A percentile compares a stretch with the other conserved stretches of the same genome.
Conservation (phyloP, 1,284 basidiomycete species). For the Leccinum subfulvum region DNA sequence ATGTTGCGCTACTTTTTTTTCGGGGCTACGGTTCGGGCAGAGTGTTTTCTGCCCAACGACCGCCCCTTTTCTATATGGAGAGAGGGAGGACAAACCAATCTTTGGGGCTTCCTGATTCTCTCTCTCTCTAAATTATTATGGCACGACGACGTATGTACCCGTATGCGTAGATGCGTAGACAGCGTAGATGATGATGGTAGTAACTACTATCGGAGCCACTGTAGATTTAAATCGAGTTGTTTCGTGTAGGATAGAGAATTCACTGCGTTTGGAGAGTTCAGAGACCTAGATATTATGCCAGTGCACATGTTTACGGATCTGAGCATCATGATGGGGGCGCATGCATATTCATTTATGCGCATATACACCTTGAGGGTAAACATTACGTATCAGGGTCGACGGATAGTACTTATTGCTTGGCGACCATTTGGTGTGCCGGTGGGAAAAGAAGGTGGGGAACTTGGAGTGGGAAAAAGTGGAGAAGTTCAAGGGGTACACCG, state of each 20-base stretch:
- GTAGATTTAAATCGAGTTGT: not conserved
- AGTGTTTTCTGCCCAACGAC: not conserved
- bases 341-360: no score
- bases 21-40: not conserved
- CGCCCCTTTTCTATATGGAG: not conserved
- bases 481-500: not conserved
- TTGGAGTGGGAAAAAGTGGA: not conserved
- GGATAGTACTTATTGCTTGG: not conserved
- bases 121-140: not conserved
- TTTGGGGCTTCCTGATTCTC: not conserved
- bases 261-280: not conserved
- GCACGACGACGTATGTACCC: not conserved
- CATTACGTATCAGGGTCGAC: not conserved
- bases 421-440: not conserved
- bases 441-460: not conserved
- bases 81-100: not conserved
- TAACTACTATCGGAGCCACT: not conserved
- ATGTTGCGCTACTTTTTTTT: not conserved
- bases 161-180: not conserved
- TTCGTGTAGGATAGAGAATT: not conserved
- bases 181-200: not conserved
- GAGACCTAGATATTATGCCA: not conserved
- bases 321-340: no score
- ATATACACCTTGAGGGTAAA: no score
- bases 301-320: no score